Evolutionary conservation across 176 grass and related monocot genomes (phyloP).

Genomic region (Saccharum spontaneum): DNA sequence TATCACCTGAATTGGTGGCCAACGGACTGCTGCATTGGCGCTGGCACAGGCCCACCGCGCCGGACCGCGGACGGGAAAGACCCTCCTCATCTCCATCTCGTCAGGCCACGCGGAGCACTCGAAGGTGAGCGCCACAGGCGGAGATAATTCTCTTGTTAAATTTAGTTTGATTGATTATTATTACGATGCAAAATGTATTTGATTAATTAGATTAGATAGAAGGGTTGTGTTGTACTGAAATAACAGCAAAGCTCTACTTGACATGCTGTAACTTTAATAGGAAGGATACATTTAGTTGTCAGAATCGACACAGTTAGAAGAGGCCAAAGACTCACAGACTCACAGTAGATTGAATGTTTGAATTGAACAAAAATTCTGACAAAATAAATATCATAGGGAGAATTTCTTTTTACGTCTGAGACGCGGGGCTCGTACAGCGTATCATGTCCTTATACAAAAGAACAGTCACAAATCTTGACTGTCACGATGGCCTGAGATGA

Average conservation of each 20-base stretch:
- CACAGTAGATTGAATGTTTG: not conserved
- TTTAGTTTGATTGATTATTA: conserved; percentile 21
- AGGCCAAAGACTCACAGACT: not conserved
- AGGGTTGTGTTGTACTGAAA: not conserved
- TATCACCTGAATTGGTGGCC: conserved; percentile 68
- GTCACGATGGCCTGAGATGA: not conserved
- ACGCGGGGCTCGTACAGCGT: not conserved
- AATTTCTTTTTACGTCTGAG: not conserved
- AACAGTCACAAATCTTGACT: not conserved
- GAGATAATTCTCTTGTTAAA: conserved; percentile 12
- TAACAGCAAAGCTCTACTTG: not conserved
- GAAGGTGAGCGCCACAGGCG: conserved; percentile 52
- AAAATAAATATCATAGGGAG: not conserved
- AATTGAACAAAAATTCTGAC: not conserved
- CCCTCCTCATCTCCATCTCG: conserved; percentile 60
- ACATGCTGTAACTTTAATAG: not conserved
- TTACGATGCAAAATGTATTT: not conserved
- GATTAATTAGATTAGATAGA: conserved; percentile 7
- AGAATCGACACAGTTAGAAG: not conserved
- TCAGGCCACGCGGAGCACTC: conserved; percentile 82
- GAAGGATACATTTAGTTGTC: not conserved
- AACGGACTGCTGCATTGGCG: conserved; percentile 43
- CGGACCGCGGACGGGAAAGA: conserved; percentile 54
- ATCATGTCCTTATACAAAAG: not conserved
- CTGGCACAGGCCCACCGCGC: not conserved